phyloP scores from a whole-genome alignment of 306 rosid species.

The Castanopsis chinensis region DNA sequence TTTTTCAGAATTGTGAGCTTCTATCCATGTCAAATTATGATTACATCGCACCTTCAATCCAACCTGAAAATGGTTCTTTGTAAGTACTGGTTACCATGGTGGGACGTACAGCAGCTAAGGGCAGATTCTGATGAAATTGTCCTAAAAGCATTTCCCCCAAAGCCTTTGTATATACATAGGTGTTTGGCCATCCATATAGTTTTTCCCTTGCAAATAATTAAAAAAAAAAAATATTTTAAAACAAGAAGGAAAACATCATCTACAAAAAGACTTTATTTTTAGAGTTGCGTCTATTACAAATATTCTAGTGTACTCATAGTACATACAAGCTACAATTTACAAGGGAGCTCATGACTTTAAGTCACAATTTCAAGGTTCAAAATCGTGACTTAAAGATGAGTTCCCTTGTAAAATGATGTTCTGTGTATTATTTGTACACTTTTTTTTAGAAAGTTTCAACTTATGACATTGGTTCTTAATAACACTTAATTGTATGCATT shows the following conservation, averaged over 20 bases:
- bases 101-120: slow-evolving; percentile 30
- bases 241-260: neutral
- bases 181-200: slow-evolving; percentile 44
- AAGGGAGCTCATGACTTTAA: no score
- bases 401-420: no score
- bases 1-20: neutral
- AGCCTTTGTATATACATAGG: slow-evolving; percentile 40
- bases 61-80: slow-evolving; percentile 41
- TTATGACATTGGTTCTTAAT: no score
- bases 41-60: slow-evolving; percentile 47
- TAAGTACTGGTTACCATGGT: slow-evolving; percentile 19
- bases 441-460: no score
- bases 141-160: slow-evolving; percentile 45
- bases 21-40: neutral
- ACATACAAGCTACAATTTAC: no score
- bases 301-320: no score
- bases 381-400: no score
- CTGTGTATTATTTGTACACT: no score
- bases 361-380: no score
- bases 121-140: slow-evolving; percentile 7
- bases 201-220: slow-evolving; percentile 21
- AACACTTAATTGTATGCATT: no score
- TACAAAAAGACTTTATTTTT: neutral
- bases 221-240: no score
- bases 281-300: no score